Evolutionary conservation across 306 rosid species (phyloP).

Genomic region (Prunus campanulata): DNA sequence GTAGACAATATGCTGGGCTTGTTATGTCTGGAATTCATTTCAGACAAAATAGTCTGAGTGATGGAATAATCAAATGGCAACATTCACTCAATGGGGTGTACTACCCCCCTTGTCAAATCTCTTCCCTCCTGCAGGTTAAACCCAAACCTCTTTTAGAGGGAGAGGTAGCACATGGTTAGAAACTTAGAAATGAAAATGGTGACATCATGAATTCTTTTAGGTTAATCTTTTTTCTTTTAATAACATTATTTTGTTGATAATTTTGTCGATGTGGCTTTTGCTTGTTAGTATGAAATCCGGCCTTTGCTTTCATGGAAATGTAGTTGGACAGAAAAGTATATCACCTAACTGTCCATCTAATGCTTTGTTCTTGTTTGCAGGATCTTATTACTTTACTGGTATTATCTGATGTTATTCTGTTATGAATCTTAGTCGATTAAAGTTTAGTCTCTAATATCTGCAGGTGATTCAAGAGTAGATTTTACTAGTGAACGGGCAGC

Average conservation of each 20-base stretch:
- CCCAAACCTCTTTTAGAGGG: neutral
- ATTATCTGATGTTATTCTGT: neutral
- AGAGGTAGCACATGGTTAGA: no score
- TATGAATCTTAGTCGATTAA: slow-evolving; percentile 14
- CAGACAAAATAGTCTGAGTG: neutral
- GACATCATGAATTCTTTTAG: neutral
- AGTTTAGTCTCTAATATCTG: slow-evolving; percentile 31
- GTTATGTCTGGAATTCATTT: neutral
- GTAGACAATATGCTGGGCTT: neutral
- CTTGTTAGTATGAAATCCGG: neutral
- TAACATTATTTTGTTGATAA: neutral
- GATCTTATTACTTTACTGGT: neutral
- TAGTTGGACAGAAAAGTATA: slow-evolving; percentile 7
- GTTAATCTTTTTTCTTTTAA: no score
- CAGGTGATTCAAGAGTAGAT: slow-evolving; percentile 77
- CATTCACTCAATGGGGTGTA: neutral
- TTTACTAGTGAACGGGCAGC: slow-evolving; percentile 59
- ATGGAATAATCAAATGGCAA: slow-evolving; percentile 1
- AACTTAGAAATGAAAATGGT: neutral
- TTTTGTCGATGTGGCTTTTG: neutral
- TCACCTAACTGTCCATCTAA: slow-evolving; percentile 15
- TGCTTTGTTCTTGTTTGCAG: slow-evolving; percentile 8
- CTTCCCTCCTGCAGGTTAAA: no score
- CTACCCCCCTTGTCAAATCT: no score
- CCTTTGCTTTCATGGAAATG: neutral